Percentiles rank a stretch among this genome's conserved stretches.
Evolutionary conservation across 2,329 filamentous ascomycete species (phyloP).

Genomic region (Pestalotiopsis fici): DNA sequence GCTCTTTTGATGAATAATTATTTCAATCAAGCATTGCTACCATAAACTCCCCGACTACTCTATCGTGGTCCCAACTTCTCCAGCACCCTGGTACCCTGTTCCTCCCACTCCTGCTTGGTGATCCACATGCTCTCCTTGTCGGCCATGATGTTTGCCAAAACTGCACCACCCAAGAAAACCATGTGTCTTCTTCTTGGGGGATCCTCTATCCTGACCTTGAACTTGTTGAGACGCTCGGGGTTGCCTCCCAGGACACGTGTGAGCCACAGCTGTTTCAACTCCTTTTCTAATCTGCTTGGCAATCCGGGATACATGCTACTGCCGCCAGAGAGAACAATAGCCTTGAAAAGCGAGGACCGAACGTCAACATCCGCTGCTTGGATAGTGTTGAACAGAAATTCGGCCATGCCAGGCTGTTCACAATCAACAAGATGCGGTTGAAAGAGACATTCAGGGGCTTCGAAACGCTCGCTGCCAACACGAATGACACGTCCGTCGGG

Average conservation of each 20-base stretch:
- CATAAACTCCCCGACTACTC: slow-evolving; percentile 8
- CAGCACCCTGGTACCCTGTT: slow-evolving; percentile 80
- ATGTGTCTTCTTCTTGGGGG: slow-evolving; percentile 94
- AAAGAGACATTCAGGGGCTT: slow-evolving; percentile 97
- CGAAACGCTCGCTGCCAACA: slow-evolving; percentile 95
- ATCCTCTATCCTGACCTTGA: slow-evolving; percentile 99
- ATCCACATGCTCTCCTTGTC: slow-evolving; percentile 99
- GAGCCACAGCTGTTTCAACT: slow-evolving; percentile 97
- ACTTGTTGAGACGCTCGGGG: slow-evolving; percentile 93
- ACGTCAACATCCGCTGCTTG: slow-evolving; percentile 95
- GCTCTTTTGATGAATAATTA: no score
- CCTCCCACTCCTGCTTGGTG: slow-evolving; percentile 93
- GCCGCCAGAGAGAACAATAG: slow-evolving; percentile 92
- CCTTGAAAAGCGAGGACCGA: slow-evolving; percentile 90
- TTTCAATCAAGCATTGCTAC: background rate
- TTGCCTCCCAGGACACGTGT: slow-evolving; percentile 88
- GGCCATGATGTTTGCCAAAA: slow-evolving; percentile 97
- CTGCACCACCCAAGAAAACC: slow-evolving; percentile 98
- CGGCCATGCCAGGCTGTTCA: slow-evolving; percentile 93
- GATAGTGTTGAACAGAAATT: slow-evolving; percentile 98
- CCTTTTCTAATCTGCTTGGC: slow-evolving; percentile 93
- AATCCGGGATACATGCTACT: slow-evolving; percentile 99
- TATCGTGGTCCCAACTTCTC: slow-evolving; percentile 93
- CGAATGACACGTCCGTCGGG: slow-evolving; percentile 95
- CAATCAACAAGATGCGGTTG: slow-evolving; percentile 97